These are phyloP conservation scores for Colletotrichum salicis DNA, from an alignment of 2,329 filamentous ascomycete species.

Conservation along the genomic window DNA sequence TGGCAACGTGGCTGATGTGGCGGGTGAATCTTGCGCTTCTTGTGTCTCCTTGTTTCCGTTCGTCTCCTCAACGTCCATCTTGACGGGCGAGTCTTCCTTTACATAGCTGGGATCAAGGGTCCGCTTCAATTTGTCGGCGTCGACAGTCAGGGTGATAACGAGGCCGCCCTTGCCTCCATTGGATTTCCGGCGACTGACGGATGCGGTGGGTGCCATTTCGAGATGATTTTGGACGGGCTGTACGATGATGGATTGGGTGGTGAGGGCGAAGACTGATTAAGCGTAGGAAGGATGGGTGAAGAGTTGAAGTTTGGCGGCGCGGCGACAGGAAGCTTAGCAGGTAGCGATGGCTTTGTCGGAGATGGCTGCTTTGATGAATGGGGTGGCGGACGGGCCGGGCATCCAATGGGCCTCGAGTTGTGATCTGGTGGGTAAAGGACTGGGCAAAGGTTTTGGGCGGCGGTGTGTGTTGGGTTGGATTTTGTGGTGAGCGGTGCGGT, in stretches of 20 bases:
- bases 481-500: slow-evolving; percentile 2
- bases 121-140: slow-evolving; percentile 60
- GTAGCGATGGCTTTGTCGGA: slow-evolving; percentile 31
- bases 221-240: slow-evolving; percentile 8
- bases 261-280: not conserved
- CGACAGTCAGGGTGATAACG: slow-evolving; percentile 64
- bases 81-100: slow-evolving; percentile 57
- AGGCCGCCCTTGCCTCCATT: slow-evolving; percentile 41
- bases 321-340: slow-evolving; percentile 17
- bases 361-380: slow-evolving; percentile 32
- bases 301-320: slow-evolving; percentile 15
- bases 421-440: slow-evolving; percentile 29
- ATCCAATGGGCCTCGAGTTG: slow-evolving; percentile 27
- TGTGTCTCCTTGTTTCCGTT: slow-evolving; percentile 46
- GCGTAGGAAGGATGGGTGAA: slow-evolving; percentile 8
- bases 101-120: slow-evolving; percentile 57
- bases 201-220: slow-evolving; percentile 34
- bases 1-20: slow-evolving; percentile 52
- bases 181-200: slow-evolving; percentile 36
- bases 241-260: not conserved
- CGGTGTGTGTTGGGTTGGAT: slow-evolving; percentile 7
- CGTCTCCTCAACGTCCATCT: slow-evolving; percentile 43
- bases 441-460: slow-evolving; percentile 30
- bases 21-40: slow-evolving; percentile 57
- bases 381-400: slow-evolving; percentile 35